Conservation (phyloP, 352 stramenopile species). For the Ochromonadaceae sp. region DNA sequence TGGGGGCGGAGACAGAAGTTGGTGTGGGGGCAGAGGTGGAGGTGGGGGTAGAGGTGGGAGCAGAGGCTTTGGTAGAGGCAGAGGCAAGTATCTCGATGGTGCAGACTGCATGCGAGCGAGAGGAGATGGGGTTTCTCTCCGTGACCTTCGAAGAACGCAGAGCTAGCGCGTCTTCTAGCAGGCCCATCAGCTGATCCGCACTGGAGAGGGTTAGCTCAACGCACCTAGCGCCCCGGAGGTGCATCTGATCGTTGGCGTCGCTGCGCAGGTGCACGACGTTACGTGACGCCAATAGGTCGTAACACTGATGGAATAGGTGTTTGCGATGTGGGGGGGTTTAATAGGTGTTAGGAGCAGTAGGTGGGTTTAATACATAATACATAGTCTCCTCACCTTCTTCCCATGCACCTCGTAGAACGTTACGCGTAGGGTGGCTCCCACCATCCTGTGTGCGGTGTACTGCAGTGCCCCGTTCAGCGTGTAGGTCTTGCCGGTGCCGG, state of each 20-base stretch:
- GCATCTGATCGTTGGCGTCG: slow-evolving; percentile 21
- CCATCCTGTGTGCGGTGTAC: slow-evolving; percentile 18
- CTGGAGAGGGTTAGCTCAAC: background rate
- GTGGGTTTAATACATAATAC: slow-evolving; percentile 8
- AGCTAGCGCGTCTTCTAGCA: background rate
- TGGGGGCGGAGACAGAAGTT: too few species aligned
- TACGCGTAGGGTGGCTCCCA: slow-evolving; percentile 2
- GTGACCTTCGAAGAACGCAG: background rate
- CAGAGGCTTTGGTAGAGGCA: too few species aligned
- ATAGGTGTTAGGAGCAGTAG: background rate
- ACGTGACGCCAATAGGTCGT: slow-evolving; percentile 10
- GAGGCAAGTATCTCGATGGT: slow-evolving; percentile 20
- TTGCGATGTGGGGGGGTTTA: background rate
- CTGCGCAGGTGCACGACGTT: slow-evolving; percentile 4
- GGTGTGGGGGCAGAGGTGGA: too few species aligned
- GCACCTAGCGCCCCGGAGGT: slow-evolving; percentile 2
- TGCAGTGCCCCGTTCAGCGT: slow-evolving; percentile 26
- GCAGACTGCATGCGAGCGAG: slow-evolving; percentile 31
- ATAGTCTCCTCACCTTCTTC: slow-evolving; percentile 28
- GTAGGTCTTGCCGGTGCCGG: slow-evolving; percentile 36
- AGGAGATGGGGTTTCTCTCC: slow-evolving; percentile 27
- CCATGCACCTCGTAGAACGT: slow-evolving; percentile 35
- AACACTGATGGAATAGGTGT: slow-evolving; percentile 14
- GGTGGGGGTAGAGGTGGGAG: too few species aligned
- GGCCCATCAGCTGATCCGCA: background rate